Evolutionary conservation across 306 rosid genomes (phyloP).

Genomic region (Urtica urens): DNA sequence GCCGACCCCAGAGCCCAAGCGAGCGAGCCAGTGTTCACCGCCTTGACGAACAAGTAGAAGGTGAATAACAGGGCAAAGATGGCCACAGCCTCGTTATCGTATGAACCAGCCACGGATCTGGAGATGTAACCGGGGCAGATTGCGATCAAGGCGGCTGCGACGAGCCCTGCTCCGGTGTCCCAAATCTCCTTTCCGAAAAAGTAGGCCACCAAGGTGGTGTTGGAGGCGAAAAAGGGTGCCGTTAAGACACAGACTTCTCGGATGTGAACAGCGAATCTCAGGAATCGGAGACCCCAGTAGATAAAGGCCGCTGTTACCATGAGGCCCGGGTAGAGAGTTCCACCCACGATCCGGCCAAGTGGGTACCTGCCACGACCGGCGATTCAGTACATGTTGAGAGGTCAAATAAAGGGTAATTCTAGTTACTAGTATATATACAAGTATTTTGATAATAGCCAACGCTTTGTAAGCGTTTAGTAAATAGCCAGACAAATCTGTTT

Average conservation of each 20-base stretch:
- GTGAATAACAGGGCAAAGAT: slow-evolving; percentile 77
- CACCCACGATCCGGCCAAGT: slow-evolving; percentile 84
- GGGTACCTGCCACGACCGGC: slow-evolving; percentile 33
- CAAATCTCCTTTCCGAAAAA: slow-evolving; percentile 88
- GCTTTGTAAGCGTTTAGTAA: no score
- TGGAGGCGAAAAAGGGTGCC: slow-evolving; percentile 92
- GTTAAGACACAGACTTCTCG: slow-evolving; percentile 96
- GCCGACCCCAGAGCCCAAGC: slow-evolving; percentile 94
- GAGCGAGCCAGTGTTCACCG: slow-evolving; percentile 80
- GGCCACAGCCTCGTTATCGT: slow-evolving; percentile 97
- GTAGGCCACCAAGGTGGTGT: slow-evolving; percentile 82
- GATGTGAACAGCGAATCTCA: slow-evolving; percentile 70
- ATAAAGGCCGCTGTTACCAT: slow-evolving; percentile 94
- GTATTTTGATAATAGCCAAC: no score
- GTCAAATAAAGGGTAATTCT: no score
- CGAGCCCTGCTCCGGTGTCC: slow-evolving; percentile 96
- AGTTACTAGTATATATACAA: no score
- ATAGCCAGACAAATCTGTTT: no score
- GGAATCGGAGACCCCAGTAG: slow-evolving; percentile 47
- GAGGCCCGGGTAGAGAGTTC: slow-evolving; percentile 91
- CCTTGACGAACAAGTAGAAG: slow-evolving; percentile 82
- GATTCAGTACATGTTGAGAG: background rate
- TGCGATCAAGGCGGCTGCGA: slow-evolving; percentile 84
- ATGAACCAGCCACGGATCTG: slow-evolving; percentile 92
- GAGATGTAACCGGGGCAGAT: slow-evolving; percentile 95